phyloP scores from a whole-genome alignment of 805 yeast species.

The Myxozyma geophila region DNA sequence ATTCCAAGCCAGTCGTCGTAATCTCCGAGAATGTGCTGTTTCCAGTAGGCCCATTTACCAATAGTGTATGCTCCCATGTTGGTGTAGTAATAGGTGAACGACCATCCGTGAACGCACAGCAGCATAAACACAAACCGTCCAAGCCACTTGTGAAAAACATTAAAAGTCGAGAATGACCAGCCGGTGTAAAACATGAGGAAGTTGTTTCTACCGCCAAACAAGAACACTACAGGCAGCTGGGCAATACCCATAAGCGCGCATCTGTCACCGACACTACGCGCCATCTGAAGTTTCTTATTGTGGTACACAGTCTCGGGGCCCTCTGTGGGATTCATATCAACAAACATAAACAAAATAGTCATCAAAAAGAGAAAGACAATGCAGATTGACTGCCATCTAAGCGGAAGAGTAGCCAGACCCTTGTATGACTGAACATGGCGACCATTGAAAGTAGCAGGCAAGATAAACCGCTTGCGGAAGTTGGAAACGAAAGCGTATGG shows the following conservation, averaged over 20 bases:
- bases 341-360: slow-evolving; percentile 42
- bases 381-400: slow-evolving; percentile 49
- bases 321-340: slow-evolving; percentile 14
- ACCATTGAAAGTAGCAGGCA: slow-evolving; percentile 42
- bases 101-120: slow-evolving; percentile 60
- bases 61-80: slow-evolving; percentile 40
- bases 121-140: slow-evolving; percentile 56
- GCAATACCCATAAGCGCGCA: slow-evolving; percentile 40
- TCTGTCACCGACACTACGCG: slow-evolving; percentile 21
- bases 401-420: slow-evolving; percentile 43
- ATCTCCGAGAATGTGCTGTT: slow-evolving; percentile 4
- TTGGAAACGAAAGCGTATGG: slow-evolving; percentile 11
- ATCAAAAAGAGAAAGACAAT: slow-evolving; percentile 46
- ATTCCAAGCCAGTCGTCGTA: slow-evolving; percentile 45
- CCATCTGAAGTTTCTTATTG: slow-evolving; percentile 1
- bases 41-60: slow-evolving; percentile 44
- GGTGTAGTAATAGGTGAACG: slow-evolving; percentile 54
- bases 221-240: slow-evolving; percentile 57
- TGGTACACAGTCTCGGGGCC: slow-evolving; percentile 8
- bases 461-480: slow-evolving; percentile 37
- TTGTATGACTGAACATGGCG: slow-evolving; percentile 39
- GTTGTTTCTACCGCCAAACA: slow-evolving; percentile 77
- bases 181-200: slow-evolving; percentile 67
- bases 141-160: slow-evolving; percentile 66
- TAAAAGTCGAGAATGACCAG: slow-evolving; percentile 63